Conservation (phyloP, 441 rosid genomes). For the Croton laevigatus region DNA sequence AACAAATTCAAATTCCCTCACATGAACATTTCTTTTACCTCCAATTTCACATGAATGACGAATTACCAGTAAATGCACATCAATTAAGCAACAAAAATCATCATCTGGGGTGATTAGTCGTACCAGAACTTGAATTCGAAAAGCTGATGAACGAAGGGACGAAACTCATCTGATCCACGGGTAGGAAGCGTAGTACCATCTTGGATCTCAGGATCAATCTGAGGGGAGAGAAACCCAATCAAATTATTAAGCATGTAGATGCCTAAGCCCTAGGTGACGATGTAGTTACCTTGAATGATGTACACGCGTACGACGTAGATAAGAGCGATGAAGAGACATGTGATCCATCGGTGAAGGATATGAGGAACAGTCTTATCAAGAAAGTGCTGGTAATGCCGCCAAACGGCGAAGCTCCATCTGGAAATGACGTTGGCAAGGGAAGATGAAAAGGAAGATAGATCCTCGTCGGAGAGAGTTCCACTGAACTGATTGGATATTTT, state of each 20-base stretch:
- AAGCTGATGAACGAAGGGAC: slow-evolving; percentile 81
- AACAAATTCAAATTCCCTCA: background rate
- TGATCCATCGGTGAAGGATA: slow-evolving; percentile 70
- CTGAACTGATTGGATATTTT: too few species aligned
- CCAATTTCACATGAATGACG: background rate
- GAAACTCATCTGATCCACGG: slow-evolving; percentile 79
- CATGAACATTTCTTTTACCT: background rate
- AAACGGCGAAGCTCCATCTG: slow-evolving; percentile 41
- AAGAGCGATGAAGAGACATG: slow-evolving; percentile 37
- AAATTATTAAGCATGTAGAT: slow-evolving; percentile 68
- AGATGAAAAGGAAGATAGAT: slow-evolving; percentile 32
- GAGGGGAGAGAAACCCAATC: slow-evolving; percentile 82
- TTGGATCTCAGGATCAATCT: slow-evolving; percentile 65
- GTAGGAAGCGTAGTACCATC: slow-evolving; percentile 71
- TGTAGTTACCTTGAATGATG: slow-evolving; percentile 73
- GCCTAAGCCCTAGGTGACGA: slow-evolving; percentile 77
- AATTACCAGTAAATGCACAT: background rate
- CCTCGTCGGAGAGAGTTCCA: slow-evolving; percentile 35
- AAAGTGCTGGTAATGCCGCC: slow-evolving; percentile 67
- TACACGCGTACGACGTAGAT: slow-evolving; percentile 74
- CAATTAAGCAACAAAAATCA: background rate
- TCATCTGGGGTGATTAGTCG: background rate
- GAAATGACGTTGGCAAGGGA: slow-evolving; percentile 45
- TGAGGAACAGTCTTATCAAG: too few species aligned
- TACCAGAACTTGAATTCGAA: slow-evolving; percentile 91